Evolutionary conservation across 148 eudicot species (phyloP).

Genomic region (Euryodendron excelsum): DNA sequence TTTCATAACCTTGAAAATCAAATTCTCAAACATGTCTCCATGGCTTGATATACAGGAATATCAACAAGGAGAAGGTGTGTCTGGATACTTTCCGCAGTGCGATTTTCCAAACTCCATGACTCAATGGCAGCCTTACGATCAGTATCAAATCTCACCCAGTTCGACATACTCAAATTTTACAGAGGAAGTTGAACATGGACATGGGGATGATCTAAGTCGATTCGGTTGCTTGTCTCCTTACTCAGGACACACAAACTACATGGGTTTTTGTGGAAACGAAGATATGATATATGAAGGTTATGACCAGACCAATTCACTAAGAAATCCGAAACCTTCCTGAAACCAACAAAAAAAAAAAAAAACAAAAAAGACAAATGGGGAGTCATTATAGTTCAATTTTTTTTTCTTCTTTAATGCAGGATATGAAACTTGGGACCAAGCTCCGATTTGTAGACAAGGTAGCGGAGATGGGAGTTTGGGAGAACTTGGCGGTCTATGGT

Average conservation of each 20-base stretch:
- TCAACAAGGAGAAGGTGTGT: slow-evolving; percentile 38
- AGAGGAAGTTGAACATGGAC: slow-evolving; percentile 51
- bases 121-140: slow-evolving; percentile 48
- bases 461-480: slow-evolving; percentile 24
- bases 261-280: slow-evolving; percentile 48
- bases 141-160: slow-evolving; percentile 52
- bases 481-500: slow-evolving; percentile 22
- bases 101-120: slow-evolving; percentile 39
- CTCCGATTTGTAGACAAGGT: slow-evolving; percentile 17
- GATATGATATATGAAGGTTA: slow-evolving; percentile 38
- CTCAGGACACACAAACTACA: slow-evolving; percentile 38
- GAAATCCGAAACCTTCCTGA: slow-evolving; percentile 45
- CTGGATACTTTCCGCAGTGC: slow-evolving; percentile 37
- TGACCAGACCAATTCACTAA: slow-evolving; percentile 35
- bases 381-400: slow-evolving; percentile 8
- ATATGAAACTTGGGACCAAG: slow-evolving; percentile 18
- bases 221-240: slow-evolving; percentile 53
- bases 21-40: neutral
- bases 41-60: slow-evolving; percentile 48
- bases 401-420: slow-evolving; percentile 17
- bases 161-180: slow-evolving; percentile 73
- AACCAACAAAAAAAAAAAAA: too few relatives aligned
- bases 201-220: slow-evolving; percentile 43
- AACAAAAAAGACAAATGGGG: neutral
- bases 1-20: neutral